These are phyloP conservation scores for Colletotrichum truncatum DNA, from an alignment of 2,329 filamentous ascomycete species.

Conservation along the genomic window DNA sequence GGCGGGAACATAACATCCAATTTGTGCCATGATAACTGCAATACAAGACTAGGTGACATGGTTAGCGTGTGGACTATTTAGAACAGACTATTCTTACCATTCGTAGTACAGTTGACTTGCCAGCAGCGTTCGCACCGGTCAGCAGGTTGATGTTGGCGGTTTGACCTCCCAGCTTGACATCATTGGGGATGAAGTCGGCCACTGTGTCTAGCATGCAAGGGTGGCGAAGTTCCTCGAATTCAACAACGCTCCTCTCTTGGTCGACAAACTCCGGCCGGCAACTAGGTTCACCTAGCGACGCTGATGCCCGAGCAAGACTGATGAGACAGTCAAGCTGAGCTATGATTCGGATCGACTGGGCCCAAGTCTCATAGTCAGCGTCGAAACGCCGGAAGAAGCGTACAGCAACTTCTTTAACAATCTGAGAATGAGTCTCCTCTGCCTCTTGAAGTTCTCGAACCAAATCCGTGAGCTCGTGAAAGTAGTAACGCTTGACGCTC, in stretches of 20 bases:
- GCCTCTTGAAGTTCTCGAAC: slow-evolving; percentile 92
- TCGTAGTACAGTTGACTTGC: slow-evolving; percentile 94
- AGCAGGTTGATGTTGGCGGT: slow-evolving; percentile 87
- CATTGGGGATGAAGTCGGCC: slow-evolving; percentile 95
- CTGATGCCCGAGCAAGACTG: slow-evolving; percentile 88
- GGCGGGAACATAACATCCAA: slow-evolving; percentile 92
- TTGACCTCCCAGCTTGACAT: slow-evolving; percentile 85
- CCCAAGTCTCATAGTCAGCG: slow-evolving; percentile 84
- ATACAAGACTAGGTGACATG: slow-evolving; percentile 78
- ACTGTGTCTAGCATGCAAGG: slow-evolving; percentile 93
- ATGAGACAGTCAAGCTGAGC: slow-evolving; percentile 95
- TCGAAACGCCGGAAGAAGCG: slow-evolving; percentile 92
- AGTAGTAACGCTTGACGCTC: slow-evolving; percentile 93
- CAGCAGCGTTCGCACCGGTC: slow-evolving; percentile 95
- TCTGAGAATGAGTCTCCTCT: slow-evolving; percentile 91
- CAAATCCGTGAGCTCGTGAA: slow-evolving; percentile 80
- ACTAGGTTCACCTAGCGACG: slow-evolving; percentile 83
- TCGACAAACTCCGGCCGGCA: slow-evolving; percentile 92
- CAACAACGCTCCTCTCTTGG: slow-evolving; percentile 83
- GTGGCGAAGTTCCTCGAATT: slow-evolving; percentile 92
- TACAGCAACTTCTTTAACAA: slow-evolving; percentile 84
- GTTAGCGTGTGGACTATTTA: slow-evolving; percentile 34
- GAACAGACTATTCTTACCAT: slow-evolving; percentile 70
- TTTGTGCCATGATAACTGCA: slow-evolving; percentile 96
- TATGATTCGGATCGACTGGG: slow-evolving; percentile 88